Evolutionary conservation across 192 early-diverging fungal species (phyloP), one percentile per base, ranked within the genome.

Genomic region (Neocallimastix lanati): DNA sequence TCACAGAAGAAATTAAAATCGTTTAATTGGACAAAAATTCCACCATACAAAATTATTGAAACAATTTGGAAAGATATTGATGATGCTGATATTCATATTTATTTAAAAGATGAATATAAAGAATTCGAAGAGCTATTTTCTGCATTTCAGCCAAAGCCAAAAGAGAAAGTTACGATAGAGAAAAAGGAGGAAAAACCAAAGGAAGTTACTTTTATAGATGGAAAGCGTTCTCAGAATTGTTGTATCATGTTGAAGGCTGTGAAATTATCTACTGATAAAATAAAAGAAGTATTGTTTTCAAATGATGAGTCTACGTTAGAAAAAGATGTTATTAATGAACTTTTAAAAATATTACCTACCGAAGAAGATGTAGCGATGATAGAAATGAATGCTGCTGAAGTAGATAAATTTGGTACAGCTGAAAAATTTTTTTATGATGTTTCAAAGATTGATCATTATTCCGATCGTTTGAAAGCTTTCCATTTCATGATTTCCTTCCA

Each of bases 1-100:
- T 79, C 82, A 5, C 82, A 83, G 16, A 88, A 88, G 78, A 86
- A 86, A 29, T 82, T 88, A 40, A 87, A 87, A 79, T 85, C 86
- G 0, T 85, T 88, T 81, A 88, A 88, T 81, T 88, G 88, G 88
- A 86, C 86, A 5, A 88, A 88, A 81, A 79, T 88, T n/a, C 82
- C 86, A 21, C 83, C 83, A 4, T 29, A 80, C 16, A 87, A 87
- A 78, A 83, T 83, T 76, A 84, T 81, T 36, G 86, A 86, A 33
- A 88, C 88, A 1, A 80, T 88, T 14, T 88, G 85, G 82, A 79
- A 78, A 7, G 80, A 82, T 16, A 79, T 88, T 0, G 86, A 88
- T 79, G 88, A 88, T 79, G 78, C 78, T 12, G 80, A 81, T 13
- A 79, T 88, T 14, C 88, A 88, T 76, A 30, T 77, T 11, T 81